phyloP scores from a whole-genome alignment of 768 basidiomycete species.

The Sporobolomyces pararoseus region DNA sequence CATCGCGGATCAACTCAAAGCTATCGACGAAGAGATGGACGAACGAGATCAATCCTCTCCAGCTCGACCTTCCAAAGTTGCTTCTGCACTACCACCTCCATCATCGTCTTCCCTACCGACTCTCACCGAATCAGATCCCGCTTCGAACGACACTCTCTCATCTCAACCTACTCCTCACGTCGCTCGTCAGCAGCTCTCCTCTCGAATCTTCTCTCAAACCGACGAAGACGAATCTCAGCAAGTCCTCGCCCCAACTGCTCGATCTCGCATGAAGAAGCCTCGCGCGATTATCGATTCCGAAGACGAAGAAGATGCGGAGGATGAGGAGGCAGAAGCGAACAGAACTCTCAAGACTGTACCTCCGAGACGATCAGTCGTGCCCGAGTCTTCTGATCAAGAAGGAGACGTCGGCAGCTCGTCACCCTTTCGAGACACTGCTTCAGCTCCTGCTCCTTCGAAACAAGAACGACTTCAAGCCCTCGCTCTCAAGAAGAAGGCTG shows the following conservation, averaged over 20 bases:
- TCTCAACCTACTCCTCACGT: background rate
- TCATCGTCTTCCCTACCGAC: slow-evolving; percentile 14
- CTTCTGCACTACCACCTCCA: background rate
- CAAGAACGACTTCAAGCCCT: background rate
- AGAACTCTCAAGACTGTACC: background rate
- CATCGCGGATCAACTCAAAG: slow-evolving; percentile 1
- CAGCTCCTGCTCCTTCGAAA: background rate
- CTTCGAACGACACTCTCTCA: background rate
- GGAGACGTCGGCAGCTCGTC: background rate
- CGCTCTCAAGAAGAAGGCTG: slow-evolving; percentile 4
- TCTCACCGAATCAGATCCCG: slow-evolving; percentile 13
- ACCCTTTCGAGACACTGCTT: background rate
- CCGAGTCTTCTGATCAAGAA: slow-evolving; percentile 12
- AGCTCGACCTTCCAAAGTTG: background rate
- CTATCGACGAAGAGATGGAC: slow-evolving; percentile 21
- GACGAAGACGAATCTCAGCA: background rate
- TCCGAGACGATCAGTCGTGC: background rate
- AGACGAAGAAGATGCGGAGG: slow-evolving; percentile 25
- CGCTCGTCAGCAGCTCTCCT: background rate
- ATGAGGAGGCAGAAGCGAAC: slow-evolving; percentile 4
- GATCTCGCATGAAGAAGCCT: background rate
- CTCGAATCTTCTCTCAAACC: background rate
- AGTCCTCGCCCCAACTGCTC: background rate
- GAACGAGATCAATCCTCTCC: background rate
- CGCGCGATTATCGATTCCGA: slow-evolving; percentile 32